Conservation (phyloP, 371 early-diverging fungal genomes). For the Fennellomyces sp. region DNA sequence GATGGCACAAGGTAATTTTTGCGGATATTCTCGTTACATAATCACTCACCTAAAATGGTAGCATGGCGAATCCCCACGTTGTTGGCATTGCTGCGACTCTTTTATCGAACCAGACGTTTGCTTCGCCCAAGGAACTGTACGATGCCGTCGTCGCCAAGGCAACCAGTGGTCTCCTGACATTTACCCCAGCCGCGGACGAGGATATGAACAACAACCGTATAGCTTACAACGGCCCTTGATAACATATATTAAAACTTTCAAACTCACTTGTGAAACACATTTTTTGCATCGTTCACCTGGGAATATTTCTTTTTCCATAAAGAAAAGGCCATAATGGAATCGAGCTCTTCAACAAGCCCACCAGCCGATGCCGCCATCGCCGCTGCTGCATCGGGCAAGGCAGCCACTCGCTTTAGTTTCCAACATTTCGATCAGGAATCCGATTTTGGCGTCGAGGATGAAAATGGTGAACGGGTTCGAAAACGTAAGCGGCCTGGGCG, state of each 20-base stretch:
- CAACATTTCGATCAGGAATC: conserved; percentile 44
- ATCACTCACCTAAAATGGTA: conserved; percentile 4
- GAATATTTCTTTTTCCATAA: not conserved
- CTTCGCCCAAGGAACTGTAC: conserved; percentile 21
- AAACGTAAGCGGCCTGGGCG: conserved; percentile 46
- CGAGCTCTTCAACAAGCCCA: not conserved
- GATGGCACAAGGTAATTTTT: conserved; percentile 64
- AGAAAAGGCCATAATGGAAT: not conserved
- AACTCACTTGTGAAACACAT: not conserved
- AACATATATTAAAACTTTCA: not conserved
- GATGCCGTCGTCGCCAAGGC: conserved; percentile 9
- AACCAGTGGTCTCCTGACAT: conserved; percentile 13
- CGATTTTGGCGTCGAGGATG: conserved; percentile 39
- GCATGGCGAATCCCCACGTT: conserved; percentile 85
- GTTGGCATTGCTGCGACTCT: conserved; percentile 72
- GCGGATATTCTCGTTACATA: not conserved
- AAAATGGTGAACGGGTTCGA: conserved; percentile 31
- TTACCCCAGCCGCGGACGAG: not conserved
- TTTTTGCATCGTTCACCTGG: not conserved
- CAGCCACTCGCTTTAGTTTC: conserved; percentile 22
- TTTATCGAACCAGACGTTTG: conserved; percentile 21
- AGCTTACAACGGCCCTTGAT: not conserved
- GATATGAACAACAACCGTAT: not conserved
- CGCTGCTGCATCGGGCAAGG: not conserved
- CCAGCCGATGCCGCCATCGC: not conserved